These are phyloP conservation scores for Cyclostephanos tholiformis DNA, from an alignment of 108 stramenopile genomes.

Conservation along the genomic window DNA sequence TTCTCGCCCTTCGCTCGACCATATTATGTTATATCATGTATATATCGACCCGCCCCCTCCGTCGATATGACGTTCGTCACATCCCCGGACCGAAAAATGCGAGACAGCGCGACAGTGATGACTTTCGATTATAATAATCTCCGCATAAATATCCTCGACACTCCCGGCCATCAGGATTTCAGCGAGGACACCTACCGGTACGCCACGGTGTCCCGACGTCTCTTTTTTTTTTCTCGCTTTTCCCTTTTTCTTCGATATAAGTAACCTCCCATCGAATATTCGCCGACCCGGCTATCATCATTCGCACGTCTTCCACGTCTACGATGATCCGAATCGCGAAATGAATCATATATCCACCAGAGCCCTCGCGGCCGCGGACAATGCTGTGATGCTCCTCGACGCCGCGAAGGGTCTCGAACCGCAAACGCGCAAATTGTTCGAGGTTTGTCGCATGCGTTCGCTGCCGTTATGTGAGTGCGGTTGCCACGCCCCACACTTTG, in stretches of 20 bases:
- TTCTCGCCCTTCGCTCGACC: background rate
- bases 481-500: no score
- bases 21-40: no score
- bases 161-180: slow-evolving; percentile 95
- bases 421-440: slow-evolving; percentile 94
- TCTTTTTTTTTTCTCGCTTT: background rate
- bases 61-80: background rate
- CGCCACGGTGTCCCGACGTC: background rate
- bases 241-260: no score
- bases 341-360: background rate
- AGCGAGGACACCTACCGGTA: slow-evolving; percentile 93
- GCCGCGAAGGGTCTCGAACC: slow-evolving; percentile 96
- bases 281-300: no score
- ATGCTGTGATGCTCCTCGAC: slow-evolving; percentile 95
- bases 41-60: background rate
- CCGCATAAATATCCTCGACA: slow-evolving; percentile 83
- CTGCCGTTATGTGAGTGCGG: slow-evolving; percentile 56
- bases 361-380: slow-evolving; percentile 93
- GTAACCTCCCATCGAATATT: no score
- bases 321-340: no score
- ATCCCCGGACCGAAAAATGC: no score
- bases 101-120: slow-evolving; percentile 86
- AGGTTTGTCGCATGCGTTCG: slow-evolving; percentile 71
- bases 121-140: slow-evolving; percentile 87
- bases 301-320: background rate